Conservation (phyloP, 352 stramenopile genomes). For the Globisporangium yorkense region DNA sequence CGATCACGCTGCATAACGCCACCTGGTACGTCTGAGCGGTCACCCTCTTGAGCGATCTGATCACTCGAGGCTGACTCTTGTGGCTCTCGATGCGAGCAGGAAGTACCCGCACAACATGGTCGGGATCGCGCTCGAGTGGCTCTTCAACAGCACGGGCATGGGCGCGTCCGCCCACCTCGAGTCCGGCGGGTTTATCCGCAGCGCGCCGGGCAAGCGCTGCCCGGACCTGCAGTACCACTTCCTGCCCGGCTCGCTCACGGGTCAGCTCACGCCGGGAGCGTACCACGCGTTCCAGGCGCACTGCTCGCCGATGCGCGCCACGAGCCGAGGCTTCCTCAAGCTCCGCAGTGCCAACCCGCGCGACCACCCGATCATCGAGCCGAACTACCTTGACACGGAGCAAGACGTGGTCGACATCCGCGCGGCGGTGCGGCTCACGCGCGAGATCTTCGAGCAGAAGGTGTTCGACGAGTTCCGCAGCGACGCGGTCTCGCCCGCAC, state of each 20-base stretch:
- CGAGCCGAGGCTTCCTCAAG: slow-evolving; percentile 77
- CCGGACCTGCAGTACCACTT: slow-evolving; percentile 90
- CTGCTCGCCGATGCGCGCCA: slow-evolving; percentile 85
- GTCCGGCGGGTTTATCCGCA: slow-evolving; percentile 84
- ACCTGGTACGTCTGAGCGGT: slow-evolving; percentile 38
- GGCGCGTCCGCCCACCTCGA: slow-evolving; percentile 79
- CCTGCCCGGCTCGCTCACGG: slow-evolving; percentile 74
- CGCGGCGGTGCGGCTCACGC: slow-evolving; percentile 65
- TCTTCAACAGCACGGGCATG: slow-evolving; percentile 61
- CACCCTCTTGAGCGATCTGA: neutral
- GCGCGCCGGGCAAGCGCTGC: slow-evolving; percentile 66
- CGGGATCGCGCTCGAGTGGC: slow-evolving; percentile 81
- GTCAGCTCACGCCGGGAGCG: slow-evolving; percentile 51
- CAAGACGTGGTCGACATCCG: slow-evolving; percentile 80
- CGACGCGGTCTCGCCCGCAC: slow-evolving; percentile 67
- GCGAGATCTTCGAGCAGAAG: slow-evolving; percentile 86
- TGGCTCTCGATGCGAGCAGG: slow-evolving; percentile 4
- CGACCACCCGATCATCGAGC: slow-evolving; percentile 79
- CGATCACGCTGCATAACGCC: slow-evolving; percentile 87
- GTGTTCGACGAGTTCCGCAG: slow-evolving; percentile 80
- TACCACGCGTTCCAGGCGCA: slow-evolving; percentile 85
- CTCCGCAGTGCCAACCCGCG: slow-evolving; percentile 70
- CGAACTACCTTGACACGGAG: slow-evolving; percentile 84
- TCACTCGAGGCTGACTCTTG: neutral
- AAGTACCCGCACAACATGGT: slow-evolving; percentile 88